Evolutionary conservation across 2,329 filamentous ascomycete genomes (phyloP), one percentile per base, ranked within the genome.

Genomic region (Elsinoe ampelina): DNA sequence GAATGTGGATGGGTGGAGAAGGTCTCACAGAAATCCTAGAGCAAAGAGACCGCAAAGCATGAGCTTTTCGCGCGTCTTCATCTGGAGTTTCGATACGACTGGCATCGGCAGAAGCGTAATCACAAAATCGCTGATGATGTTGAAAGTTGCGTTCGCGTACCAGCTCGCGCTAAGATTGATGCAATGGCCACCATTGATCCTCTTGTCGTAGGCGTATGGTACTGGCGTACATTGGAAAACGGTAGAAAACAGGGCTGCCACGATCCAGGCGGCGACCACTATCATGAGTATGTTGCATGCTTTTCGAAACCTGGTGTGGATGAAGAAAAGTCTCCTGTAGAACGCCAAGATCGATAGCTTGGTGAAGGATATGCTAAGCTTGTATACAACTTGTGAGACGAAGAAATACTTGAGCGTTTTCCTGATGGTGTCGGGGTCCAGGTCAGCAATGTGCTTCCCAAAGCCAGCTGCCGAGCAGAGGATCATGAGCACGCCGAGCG

Each of bases 271-370:
- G 5, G 61, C 48, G 19, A 69, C 62, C 43, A 68, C 55, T 5
- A 48, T 61, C 38, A 69, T 62, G 38, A 68, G 58, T 7, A 58
- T 58, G 52, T 59, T 64, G 60, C 62, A 66, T 34, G 60, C 60
- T 34, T 59, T 57, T 32, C 66, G 65, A 48, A 66, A 65, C 5
- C 57, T 59, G 8, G 38, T 58, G 3, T 65, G 61, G 4, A 64
- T 32, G 15, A 19, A 61, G 41, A 71, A 71, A 51, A 71, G 65
- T 35, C 67, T 66, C 5, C 66, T 57, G 54, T 70, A 71, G 55
- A 70, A 68, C 32, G 68, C 54, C 12, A 71, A 56, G 35, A 71
- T 69, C 1, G 67, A 68, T 48, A 67, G 61, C 59, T 71, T 71
- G 19, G 65, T 64, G 34, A 64, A 60, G 58, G 61, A 63, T 2